Evolutionary conservation across 192 early-diverging fungal species (phyloP), one percentile per base, ranked within the genome.

Genomic region (Obelidium mucronatum): DNA sequence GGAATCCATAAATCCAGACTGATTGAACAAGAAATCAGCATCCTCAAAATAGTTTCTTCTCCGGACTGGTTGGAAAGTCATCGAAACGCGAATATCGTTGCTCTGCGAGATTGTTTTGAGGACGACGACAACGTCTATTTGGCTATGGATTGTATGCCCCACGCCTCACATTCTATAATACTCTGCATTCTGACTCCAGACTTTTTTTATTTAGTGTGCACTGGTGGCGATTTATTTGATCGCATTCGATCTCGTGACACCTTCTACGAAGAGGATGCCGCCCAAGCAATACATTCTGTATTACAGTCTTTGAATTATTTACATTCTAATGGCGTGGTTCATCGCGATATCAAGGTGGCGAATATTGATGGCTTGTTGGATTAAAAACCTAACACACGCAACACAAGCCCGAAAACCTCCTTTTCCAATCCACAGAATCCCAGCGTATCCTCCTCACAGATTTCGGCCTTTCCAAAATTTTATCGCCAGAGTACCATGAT

Each of bases 1-100:
- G 91, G 90, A 51, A n/a, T n/a, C n/a, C n/a, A n/a, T n/a, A 90
- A 94, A 66, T 92, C 91, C 69, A 85, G 90, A 36, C 92, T 98
- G 93, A 95, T 98, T 19, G 71, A 90, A 48, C 92, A 93, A 79
- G 96, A 98, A 81, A 94, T 98, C 81, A 85, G 93, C 35, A 91
- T 97, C 31, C 84, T 98, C 79, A 86, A 90, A 63, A 86, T 84
- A 58, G 78, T 98, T 28, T 85, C 84, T 68, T 89, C 93, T 34
- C 90, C 93, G 74, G 83, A n/a, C n/a, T n/a, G n/a, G n/a, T n/a
- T n/a, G n/a, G n/a, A n/a, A n/a, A n/a, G n/a, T n/a, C n/a, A n/a
- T n/a, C n/a, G n/a, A n/a, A n/a, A n/a, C n/a, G n/a, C n/a, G n/a
- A 51, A 22, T 22, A 51, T n/a, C n/a, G n/a, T n/a, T n/a, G n/a